Conservation (phyloP, 805 yeast genomes). For the Danielia oregonensis region DNA sequence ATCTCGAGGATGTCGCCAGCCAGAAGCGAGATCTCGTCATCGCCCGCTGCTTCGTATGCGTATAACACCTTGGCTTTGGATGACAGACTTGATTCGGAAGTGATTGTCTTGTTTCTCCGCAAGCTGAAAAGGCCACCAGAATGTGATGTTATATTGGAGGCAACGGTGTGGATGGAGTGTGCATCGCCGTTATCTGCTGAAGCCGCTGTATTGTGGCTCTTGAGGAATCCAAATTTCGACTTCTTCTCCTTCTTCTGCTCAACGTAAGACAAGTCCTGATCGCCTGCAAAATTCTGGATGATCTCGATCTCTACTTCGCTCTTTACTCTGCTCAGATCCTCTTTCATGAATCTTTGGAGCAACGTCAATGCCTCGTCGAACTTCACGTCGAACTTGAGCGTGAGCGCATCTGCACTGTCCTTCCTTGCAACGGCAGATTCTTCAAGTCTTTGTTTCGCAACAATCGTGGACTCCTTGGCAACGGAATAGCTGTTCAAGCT, state of each 20-base stretch:
- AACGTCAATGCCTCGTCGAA: slow-evolving; percentile 49
- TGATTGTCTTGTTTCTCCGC: slow-evolving; percentile 27
- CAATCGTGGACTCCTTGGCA: slow-evolving; percentile 40
- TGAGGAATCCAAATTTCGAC: slow-evolving; percentile 54
- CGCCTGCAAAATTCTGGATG: slow-evolving; percentile 80
- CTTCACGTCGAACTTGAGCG: slow-evolving; percentile 51
- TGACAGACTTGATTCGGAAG: slow-evolving; percentile 18
- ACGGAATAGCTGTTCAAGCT: slow-evolving; percentile 36
- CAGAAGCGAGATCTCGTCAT: slow-evolving; percentile 64
- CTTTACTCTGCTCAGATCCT: slow-evolving; percentile 70
- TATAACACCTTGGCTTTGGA: slow-evolving; percentile 54
- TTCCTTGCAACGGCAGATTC: slow-evolving; percentile 35
- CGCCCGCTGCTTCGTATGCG: slow-evolving; percentile 62
- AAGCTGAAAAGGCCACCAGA: slow-evolving; percentile 32
- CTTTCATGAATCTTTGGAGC: slow-evolving; percentile 60
- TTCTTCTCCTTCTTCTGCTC: slow-evolving; percentile 53
- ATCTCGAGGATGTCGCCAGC: slow-evolving; percentile 62
- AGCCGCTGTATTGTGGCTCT: slow-evolving; percentile 13
- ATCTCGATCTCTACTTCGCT: slow-evolving; percentile 88
- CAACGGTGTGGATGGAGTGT: slow-evolving; percentile 33
- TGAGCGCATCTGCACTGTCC: slow-evolving; percentile 32
- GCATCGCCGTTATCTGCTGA: slow-evolving; percentile 16
- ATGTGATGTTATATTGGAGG: slow-evolving; percentile 27
- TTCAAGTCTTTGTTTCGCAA: slow-evolving; percentile 49
- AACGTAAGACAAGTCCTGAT: slow-evolving; percentile 60